Evolutionary conservation across 768 basidiomycete species (phyloP).

Genomic region (Phylloporus arenicola): DNA sequence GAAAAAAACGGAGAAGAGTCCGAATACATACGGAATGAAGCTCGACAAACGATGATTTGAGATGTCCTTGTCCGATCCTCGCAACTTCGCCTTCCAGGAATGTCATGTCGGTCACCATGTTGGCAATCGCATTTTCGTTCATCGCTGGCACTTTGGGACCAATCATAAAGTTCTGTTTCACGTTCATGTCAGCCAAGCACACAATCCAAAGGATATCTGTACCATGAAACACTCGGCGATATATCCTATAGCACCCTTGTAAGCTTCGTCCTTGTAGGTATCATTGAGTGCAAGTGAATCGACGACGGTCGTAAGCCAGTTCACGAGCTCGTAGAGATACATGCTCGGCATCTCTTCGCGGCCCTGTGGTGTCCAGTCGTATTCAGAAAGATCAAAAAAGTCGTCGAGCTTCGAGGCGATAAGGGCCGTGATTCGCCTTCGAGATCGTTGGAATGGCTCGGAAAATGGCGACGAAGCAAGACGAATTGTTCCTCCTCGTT

Average conservation of each 20-base stretch:
- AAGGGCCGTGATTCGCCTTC: conserved; percentile 69
- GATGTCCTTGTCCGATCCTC: conserved; percentile 63
- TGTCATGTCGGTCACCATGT: conserved; percentile 78
- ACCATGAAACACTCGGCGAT: conserved; percentile 90
- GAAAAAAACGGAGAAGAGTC: background rate
- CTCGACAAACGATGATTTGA: conserved; percentile 71
- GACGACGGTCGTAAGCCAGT: conserved; percentile 94
- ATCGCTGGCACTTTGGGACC: conserved; percentile 70
- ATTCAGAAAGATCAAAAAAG: conserved; percentile 93
- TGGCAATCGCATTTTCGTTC: conserved; percentile 87
- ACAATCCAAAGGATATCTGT: conserved; percentile 18
- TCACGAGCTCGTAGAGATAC: conserved; percentile 92
- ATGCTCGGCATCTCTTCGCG: conserved; percentile 80
- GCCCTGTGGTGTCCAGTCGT: conserved; percentile 80
- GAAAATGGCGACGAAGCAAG: conserved; percentile 66
- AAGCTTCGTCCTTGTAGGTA: conserved; percentile 82
- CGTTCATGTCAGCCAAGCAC: conserved; percentile 2
- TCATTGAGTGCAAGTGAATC: conserved; percentile 85
- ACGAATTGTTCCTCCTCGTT: conserved; percentile 76
- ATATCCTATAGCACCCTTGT: conserved; percentile 81
- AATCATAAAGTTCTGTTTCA: conserved; percentile 65
- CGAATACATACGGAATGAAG: conserved; percentile 59
- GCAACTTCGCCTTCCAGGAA: conserved; percentile 87
- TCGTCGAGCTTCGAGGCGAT: conserved; percentile 92
- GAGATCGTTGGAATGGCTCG: conserved; percentile 60